Evolutionary conservation across 2,329 filamentous ascomycete genomes (phyloP).

Genomic region (Leptographium lundbergii): DNA sequence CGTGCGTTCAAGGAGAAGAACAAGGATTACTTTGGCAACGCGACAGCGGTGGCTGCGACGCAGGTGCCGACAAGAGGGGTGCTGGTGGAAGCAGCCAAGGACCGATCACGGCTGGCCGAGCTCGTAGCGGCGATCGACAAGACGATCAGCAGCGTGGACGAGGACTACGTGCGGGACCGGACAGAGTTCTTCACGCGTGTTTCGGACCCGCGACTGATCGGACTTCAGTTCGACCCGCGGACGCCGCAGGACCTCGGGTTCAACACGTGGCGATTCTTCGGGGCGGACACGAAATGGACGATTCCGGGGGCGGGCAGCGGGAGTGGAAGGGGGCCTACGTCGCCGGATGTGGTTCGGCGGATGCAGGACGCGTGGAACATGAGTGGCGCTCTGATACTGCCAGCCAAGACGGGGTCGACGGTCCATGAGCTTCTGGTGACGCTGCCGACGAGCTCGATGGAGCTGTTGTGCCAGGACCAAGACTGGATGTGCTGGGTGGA

Average conservation of each 20-base stretch:
- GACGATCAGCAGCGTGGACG: conserved; percentile 24
- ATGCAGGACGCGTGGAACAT: conserved; percentile 18
- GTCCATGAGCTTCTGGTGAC: conserved; percentile 20
- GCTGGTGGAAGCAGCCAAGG: conserved; percentile 11
- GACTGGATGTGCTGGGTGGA: conserved; percentile 19
- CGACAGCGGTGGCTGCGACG: conserved; percentile 25
- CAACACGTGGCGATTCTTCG: conserved; percentile 33
- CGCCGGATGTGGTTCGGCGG: conserved; percentile 19
- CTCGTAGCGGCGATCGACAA: conserved; percentile 19
- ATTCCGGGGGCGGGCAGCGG: conserved; percentile 15
- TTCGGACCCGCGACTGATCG: conserved; percentile 26
- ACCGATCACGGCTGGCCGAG: conserved; percentile 16
- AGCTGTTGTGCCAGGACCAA: conserved; percentile 13
- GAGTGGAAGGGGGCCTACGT: neutral
- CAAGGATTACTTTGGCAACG: conserved; percentile 28
- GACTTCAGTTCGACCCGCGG: conserved; percentile 27
- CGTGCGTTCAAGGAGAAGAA: conserved; percentile 20
- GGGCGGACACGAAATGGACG: conserved; percentile 25
- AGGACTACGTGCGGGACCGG: conserved; percentile 25
- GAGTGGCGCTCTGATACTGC: conserved; percentile 21
- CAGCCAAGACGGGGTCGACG: conserved; percentile 14
- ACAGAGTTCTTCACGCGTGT: conserved; percentile 23
- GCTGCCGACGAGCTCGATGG: conserved; percentile 19
- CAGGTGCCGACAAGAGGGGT: conserved; percentile 14
- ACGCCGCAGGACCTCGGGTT: conserved; percentile 26